Percentiles rank a stretch among this genome's conserved stretches.
Evolutionary conservation across 306 rosid genomes (phyloP).

Genomic region (Cucurbita moschata): DNA sequence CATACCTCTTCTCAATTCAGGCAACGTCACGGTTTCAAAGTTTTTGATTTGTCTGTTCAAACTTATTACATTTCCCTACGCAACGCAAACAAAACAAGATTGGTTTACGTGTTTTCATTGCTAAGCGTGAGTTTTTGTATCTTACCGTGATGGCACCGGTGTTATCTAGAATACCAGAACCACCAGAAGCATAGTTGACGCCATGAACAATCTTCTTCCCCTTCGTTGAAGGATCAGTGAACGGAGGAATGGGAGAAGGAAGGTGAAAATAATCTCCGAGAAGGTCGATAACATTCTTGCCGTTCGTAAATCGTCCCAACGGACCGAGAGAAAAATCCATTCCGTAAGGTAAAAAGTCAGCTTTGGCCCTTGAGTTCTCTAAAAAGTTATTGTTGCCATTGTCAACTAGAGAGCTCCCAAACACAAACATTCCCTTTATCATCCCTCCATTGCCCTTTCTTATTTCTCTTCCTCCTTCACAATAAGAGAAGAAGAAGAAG

Average conservation of each 20-base stretch:
- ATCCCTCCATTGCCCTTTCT: neutral
- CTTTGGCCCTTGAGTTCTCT: conserved; percentile 21
- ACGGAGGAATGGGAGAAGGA: conserved; percentile 23
- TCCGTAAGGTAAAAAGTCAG: conserved; percentile 33
- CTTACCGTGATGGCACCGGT: conserved; percentile 30
- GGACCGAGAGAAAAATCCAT: conserved; percentile 31
- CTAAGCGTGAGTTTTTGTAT: neutral
- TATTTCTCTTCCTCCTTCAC: neutral
- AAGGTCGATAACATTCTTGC: conserved; percentile 32
- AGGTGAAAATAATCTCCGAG: conserved; percentile 20
- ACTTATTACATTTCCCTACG: conserved; percentile 26
- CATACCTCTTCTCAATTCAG: conserved; percentile 10
- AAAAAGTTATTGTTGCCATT: conserved; percentile 40
- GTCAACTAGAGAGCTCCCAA: conserved; percentile 42
- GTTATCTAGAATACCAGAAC: conserved; percentile 34
- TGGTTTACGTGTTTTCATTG: too few relatives aligned
- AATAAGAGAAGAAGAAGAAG: neutral
- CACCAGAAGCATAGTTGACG: conserved; percentile 35
- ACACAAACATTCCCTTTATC: conserved; percentile 34
- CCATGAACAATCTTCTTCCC: conserved; percentile 25
- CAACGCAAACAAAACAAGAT: neutral
- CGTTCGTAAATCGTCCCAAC: conserved; percentile 39
- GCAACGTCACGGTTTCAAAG: conserved; percentile 30
- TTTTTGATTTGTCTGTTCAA: conserved; percentile 22
- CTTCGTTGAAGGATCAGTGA: conserved; percentile 23